Base-by-base conservation (phyloP, 495 filamentous ascomycete species). In the Aspergillus haitiensis region DNA sequence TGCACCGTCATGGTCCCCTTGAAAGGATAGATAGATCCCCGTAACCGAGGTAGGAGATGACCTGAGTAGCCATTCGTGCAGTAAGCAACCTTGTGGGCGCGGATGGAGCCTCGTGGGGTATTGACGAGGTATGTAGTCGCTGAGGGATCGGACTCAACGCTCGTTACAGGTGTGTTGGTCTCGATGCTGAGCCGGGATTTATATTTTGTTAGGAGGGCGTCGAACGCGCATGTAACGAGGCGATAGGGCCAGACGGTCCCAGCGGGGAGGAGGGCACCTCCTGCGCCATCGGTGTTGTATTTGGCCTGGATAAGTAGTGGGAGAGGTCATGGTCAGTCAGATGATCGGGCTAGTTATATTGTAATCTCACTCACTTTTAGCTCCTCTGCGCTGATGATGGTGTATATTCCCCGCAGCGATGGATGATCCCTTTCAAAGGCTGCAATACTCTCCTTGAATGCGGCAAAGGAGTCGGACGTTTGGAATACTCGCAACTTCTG, bases 21-120 rank as follows among this genome's bases (percentile, higher is more conserved):
- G 9, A 90, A 89, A 0, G 91, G 91, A n/a, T 91, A 86, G 57
- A 96, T 84, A 7, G 88, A 73, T 42, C 88, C 87, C 16, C 77
- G 71, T 55, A 95, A 85, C 0, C 65, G 56, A 0, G 89, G 89
- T 2, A 96, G 76, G 6, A 96, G 78, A 67, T 88, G 80, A 0
- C 88, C 88, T 0, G 86, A 91, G 61, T 93, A 90, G 2, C 74
- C 91, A 65, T 96, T 96, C 1, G 89, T 92, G 7, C 88, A 86
- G 45, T 95, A 79, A 0, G 93, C 74, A 31, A 94, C 81, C 40
- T 84, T 77, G 0, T 68, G 66, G 0, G 88, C 72, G 6, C 60
- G 64, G 55, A 93, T 72, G 13, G 67, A 72, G 11, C 91, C 91
- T 8, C 89, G 83, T 0, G 81, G 70, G 1, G 91, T 95, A 31